Percentiles rank a stretch among this genome's conserved stretches.
These are phyloP conservation scores for Trichosanthes cucumerina DNA, from an alignment of 306 rosid species.

Conservation along the genomic window DNA sequence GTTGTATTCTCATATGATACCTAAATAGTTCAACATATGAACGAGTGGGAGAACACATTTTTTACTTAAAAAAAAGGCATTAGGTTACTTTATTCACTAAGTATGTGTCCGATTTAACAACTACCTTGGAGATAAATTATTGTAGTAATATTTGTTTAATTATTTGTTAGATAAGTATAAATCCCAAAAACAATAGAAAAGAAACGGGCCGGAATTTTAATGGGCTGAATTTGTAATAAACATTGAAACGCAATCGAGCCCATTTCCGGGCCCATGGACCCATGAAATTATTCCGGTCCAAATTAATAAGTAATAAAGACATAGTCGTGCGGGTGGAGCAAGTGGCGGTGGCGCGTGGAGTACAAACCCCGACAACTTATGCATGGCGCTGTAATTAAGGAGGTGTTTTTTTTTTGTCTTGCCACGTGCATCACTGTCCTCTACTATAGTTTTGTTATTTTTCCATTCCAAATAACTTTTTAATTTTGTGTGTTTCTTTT, in stretches of 20 bases:
- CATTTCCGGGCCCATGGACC: background rate
- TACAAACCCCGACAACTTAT: background rate
- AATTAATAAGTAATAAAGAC: background rate
- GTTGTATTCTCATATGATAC: too few species aligned
- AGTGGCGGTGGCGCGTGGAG: background rate
- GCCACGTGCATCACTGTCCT: background rate
- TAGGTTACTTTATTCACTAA: too few species aligned
- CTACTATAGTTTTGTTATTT: background rate
- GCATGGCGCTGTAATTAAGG: background rate
- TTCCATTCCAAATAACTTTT: background rate
- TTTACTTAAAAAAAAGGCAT: too few species aligned
- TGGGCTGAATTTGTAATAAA: background rate
- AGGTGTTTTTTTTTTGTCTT: background rate
- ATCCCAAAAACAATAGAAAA: background rate
- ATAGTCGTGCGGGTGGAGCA: background rate
- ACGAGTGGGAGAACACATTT: too few species aligned
- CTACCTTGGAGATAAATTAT: too few species aligned
- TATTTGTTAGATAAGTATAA: too few species aligned
- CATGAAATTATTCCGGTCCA: background rate
- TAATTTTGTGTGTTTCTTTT: background rate
- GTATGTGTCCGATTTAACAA: too few species aligned
- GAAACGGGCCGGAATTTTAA: background rate
- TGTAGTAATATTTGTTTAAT: too few species aligned
- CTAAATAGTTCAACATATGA: too few species aligned
- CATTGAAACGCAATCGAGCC: background rate